Evolutionary conservation across 768 basidiomycete species (phyloP), one percentile per base, ranked within the genome.

Genomic region (Mrakia frigida): DNA sequence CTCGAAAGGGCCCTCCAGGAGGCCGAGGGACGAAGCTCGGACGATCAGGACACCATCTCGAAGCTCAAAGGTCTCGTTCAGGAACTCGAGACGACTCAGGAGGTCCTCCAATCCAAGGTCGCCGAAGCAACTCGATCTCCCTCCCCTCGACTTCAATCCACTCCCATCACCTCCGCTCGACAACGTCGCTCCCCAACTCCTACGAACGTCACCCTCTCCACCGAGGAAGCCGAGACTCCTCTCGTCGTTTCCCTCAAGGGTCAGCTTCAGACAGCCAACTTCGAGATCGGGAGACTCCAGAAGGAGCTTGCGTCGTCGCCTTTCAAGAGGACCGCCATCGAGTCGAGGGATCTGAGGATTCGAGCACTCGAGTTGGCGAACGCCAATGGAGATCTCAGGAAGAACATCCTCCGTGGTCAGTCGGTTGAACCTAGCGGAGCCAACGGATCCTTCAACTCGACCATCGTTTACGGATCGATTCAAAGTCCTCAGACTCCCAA

Each of bases 211-310:
- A 70, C 68, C 13, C 56, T 67, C 35, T 77, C 75, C 69, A 46
- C 59, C 21, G 50, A 65, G 25, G 43, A 72, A 31, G 79, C 46
- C 46, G 46, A 50, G 6, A 14, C 79, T 59, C 72, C 75, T 23
- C 23, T 68, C 18, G 78, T 81, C 63, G 35, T 67, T 4, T 52
- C 74, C 0, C 85, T 94, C 70, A 92, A 94, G 81, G 85, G 85
- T 3, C 92, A 93, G 80, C 87, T 94, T 60, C 91, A 92, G 75
- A 86, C 88, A 0, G 92, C 93, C 0, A 86, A 92, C 81, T 88
- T 84, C 80, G 91, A 93, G 82, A 90, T 92, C 76, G 90, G 89
- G 0, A 87, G 88, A 53, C 84, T 94, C 60, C 87, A 86, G n/a
- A 86, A 88, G 0, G 81, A 91, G 43, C 84, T 93, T 61, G 87